Evolutionary conservation across 805 yeast genomes (phyloP), one percentile per base, ranked within the genome.

Genomic region (Candida manassasensis): DNA sequence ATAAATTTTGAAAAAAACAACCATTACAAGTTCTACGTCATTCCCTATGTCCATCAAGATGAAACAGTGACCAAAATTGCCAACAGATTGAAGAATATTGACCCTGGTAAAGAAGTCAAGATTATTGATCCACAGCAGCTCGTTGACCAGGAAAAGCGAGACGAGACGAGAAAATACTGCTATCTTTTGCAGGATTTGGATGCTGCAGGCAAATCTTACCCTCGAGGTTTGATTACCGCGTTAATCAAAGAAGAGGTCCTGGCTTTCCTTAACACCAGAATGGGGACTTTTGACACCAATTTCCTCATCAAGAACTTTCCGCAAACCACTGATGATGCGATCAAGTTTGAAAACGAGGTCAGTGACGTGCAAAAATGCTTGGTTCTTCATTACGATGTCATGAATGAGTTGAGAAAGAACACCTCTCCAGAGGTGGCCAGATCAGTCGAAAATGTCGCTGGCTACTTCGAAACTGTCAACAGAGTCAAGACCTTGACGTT

Each of bases 291-390:
- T 15, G 63, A 69, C 21, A 72, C 77, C 19, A 61, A 63, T 26
- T 73, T 78, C 24, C 44, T 79, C 0, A 53, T 83, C 32, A 49
- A 72, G 18, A 75, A 79, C 47, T 82, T 74, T 50, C 89, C 90
- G 3, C 69, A 65, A 32, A 64, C 67, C 16, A 69, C 84, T 26
- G 73, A 73, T 32, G 89, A 83, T 41, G 82, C 86, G 3, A 73
- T 79, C 35, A 77, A 75, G 47, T 84, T 84, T 43, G 93, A 84
- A 52, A 83, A 78, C 45, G 85, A 81, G 39, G 67, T 83, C 18
- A 71, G 79, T 2, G 69, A 70, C 7, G 57, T 72, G 33, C 54
- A 64, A 38, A 63, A 68, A 33, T 57, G 68, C 42, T 35, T 77
- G 27, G 55, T 66, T 17, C 44, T 61, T 10, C 45, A 55, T 40